These are phyloP conservation scores for Candida arabinofermentans DNA, from an alignment of 805 yeast genomes.

Conservation along the genomic window DNA sequence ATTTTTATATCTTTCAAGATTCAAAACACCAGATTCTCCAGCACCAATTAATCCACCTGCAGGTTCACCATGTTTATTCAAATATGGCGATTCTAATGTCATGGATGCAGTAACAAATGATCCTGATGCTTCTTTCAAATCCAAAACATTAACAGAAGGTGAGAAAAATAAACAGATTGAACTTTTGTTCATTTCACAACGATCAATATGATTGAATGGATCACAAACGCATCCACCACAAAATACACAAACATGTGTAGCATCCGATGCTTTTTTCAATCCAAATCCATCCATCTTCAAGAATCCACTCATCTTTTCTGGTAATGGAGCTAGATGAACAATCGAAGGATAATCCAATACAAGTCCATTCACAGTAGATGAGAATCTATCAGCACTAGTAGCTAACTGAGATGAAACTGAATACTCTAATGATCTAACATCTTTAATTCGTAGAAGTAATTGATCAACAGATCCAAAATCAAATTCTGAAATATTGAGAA, in stretches of 20 bases:
- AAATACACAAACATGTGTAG: slow-evolving; percentile 20
- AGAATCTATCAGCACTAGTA: slow-evolving; percentile 5
- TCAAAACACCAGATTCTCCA: slow-evolving; percentile 53
- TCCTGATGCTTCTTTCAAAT: slow-evolving; percentile 3
- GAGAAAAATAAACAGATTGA: slow-evolving; percentile 22
- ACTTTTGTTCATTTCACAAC: slow-evolving; percentile 21
- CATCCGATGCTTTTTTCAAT: slow-evolving; percentile 18
- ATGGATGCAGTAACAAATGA: slow-evolving; percentile 8
- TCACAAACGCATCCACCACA: slow-evolving; percentile 22
- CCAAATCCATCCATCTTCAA: slow-evolving; percentile 42
- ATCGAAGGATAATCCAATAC: slow-evolving; percentile 26
- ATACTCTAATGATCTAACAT: slow-evolving; percentile 13
- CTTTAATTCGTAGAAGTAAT: slow-evolving; percentile 10
- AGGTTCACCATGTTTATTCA: slow-evolving; percentile 73
- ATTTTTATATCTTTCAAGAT: slow-evolving; percentile 48
- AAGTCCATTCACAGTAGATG: slow-evolving; percentile 30
- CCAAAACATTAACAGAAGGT: slow-evolving; percentile 24
- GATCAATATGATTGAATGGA: slow-evolving; percentile 12
- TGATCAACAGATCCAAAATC: slow-evolving; percentile 23
- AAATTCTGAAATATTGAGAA: slow-evolving; percentile 24
- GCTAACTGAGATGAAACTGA: slow-evolving; percentile 16
- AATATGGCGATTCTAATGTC: slow-evolving; percentile 57
- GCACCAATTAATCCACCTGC: slow-evolving; percentile 51
- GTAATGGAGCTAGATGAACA: slow-evolving; percentile 21
- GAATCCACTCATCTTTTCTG: slow-evolving; percentile 39